These are phyloP conservation scores for Luffa aegyptiaca DNA, from an alignment of 306 rosid genomes.

Conservation along the genomic window DNA sequence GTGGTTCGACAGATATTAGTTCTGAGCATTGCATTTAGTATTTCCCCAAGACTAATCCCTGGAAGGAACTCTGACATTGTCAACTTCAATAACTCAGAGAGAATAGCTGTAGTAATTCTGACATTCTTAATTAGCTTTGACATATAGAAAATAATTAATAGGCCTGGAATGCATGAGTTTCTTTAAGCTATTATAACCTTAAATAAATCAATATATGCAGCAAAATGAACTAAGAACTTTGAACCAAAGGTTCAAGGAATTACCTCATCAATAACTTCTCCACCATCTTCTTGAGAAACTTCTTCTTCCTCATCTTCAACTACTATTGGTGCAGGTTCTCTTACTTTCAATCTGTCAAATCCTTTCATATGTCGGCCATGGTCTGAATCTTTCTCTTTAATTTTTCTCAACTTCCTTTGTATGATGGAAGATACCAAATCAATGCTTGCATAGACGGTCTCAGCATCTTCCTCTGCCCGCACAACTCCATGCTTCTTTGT, in stretches of 20 bases:
- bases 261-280: slow-evolving; percentile 51
- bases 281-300: slow-evolving; percentile 26
- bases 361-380: slow-evolving; percentile 96
- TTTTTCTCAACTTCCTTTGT: slow-evolving; percentile 91
- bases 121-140: background rate
- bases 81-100: background rate
- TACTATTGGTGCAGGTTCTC: slow-evolving; percentile 32
- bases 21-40: background rate
- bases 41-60: background rate
- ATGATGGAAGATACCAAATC: slow-evolving; percentile 81
- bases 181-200: background rate
- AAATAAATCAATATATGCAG: background rate
- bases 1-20: background rate
- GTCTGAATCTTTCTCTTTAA: slow-evolving; percentile 80
- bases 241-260: slow-evolving; percentile 9
- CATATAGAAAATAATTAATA: background rate
- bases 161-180: background rate
- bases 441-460: slow-evolving; percentile 67
- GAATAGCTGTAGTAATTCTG: background rate
- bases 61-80: background rate
- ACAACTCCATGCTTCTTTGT: slow-evolving; percentile 84
- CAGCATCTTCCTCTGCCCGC: slow-evolving; percentile 81
- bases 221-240: slow-evolving; percentile 2
- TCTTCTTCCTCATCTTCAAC: slow-evolving; percentile 20
- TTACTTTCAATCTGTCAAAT: slow-evolving; percentile 52